A percentile compares a stretch with the other conserved stretches of the same genome.
Evolutionary conservation across 1,139 yeast species (phyloP).

Genomic region (Wickerhamomyces sp.): DNA sequence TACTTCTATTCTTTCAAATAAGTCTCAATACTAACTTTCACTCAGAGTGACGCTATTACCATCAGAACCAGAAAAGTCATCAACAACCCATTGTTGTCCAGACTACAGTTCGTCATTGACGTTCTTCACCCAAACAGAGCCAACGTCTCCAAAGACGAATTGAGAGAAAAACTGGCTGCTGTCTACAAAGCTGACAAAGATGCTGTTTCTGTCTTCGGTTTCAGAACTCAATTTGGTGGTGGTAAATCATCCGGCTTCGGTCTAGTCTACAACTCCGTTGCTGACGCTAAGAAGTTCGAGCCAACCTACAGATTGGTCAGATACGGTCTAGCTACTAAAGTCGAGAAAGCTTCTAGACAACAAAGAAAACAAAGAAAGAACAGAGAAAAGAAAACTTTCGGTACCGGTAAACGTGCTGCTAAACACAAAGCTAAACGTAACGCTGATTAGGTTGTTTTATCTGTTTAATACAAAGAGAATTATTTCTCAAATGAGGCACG

Average conservation of each 20-base stretch:
- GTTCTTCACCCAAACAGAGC: slow-evolving; percentile 99
- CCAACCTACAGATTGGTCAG: slow-evolving; percentile 99
- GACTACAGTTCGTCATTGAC: slow-evolving; percentile 99
- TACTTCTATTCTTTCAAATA: slow-evolving; percentile 3
- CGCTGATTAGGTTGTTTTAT: slow-evolving; percentile 33
- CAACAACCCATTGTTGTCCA: slow-evolving; percentile 98
- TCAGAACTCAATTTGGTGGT: slow-evolving; percentile 99
- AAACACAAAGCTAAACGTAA: slow-evolving; percentile 71
- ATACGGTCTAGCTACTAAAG: slow-evolving; percentile 95
- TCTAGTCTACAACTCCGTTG: slow-evolving; percentile 96
- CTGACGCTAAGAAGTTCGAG: slow-evolving; percentile 97
- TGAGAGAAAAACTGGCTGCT: slow-evolving; percentile 95
- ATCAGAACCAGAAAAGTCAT: slow-evolving; percentile 99
- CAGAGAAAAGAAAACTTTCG: slow-evolving; percentile 98
- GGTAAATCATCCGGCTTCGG: slow-evolving; percentile 99
- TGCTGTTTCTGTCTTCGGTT: slow-evolving; percentile 97
- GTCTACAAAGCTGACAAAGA: slow-evolving; percentile 98
- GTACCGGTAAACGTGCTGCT: slow-evolving; percentile 96
- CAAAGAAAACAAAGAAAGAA: slow-evolving; percentile 99
- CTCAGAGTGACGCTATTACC: slow-evolving; percentile 85
- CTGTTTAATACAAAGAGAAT: no score
- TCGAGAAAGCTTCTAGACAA: slow-evolving; percentile 98
- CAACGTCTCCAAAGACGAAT: slow-evolving; percentile 98
- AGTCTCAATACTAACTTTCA: slow-evolving; percentile 15
- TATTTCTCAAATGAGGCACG: no score